Base-by-base conservation (phyloP, 2,329 filamentous ascomycete species). In the Pseudogymnoascus sp. region DNA sequence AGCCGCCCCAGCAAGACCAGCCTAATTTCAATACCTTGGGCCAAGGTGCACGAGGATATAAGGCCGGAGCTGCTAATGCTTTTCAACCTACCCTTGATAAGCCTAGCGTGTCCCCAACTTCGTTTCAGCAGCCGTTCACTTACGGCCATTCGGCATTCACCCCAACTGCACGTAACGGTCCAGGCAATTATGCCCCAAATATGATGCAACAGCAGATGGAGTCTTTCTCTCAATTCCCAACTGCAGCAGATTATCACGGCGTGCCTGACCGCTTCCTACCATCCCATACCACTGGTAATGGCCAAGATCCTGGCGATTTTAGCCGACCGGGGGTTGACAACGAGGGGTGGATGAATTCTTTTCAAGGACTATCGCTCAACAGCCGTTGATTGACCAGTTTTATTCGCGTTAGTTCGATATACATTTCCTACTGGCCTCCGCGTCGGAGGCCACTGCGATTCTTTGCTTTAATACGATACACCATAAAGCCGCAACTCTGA, bases 281-380 rank as follows among this genome's bases (percentile, higher is more conserved):
- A 23, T 75, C 78, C 1, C 76, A 77, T 61, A 66, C 70, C n/a
- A 67, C 72, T 23, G 67, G 71, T 6, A 73, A 75, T 54, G 74
- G 75, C 43, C 75, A 75, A 51, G 78, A 79, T 63, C 68, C 72
- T 16, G 73, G 69, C 16, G 79, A 80, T 8, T 73, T 76, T 83
- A 64, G 73, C 75, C 61, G 74, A 75, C 31, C 80, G 81, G 70
- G 78, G 69, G 57, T 70, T 69, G 23, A 76, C 71, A 71, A 69
- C 14, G 75, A 80, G 60, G 86, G 89, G 61, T 90, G 88, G 87
- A 77, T 81, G 25, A 78, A 79, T 62, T 76, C 81, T 5, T 90
- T 91, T 73, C 88, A 92, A 73, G 84, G 88, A 8, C 77, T 92
- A 16, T 92, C 89, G 1, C 81, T 92, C 67, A 89, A 89, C 71